These are phyloP conservation scores for Colletotrichum theobromicola DNA, from an alignment of 2,329 filamentous ascomycete species.

Conservation along the genomic window DNA sequence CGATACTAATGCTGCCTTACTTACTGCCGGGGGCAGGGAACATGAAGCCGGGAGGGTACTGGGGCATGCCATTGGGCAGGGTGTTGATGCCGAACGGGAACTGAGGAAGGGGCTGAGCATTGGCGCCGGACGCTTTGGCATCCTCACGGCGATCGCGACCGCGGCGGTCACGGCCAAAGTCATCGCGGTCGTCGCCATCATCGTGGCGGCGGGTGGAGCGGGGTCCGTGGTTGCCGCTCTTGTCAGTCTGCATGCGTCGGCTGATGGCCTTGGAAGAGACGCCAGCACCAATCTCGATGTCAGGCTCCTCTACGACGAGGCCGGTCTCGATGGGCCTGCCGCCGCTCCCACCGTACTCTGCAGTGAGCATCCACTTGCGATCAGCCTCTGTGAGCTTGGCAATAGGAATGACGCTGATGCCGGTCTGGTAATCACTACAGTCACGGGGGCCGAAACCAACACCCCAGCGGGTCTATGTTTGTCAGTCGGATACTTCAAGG, in stretches of 20 bases:
- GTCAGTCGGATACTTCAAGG: not conserved
- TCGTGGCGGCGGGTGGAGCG: constrained; percentile 57
- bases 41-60: constrained; percentile 43
- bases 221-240: constrained; percentile 67
- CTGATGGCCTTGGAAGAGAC: constrained; percentile 91
- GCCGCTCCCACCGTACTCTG: constrained; percentile 91
- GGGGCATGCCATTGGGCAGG: constrained; percentile 47
- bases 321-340: constrained; percentile 80
- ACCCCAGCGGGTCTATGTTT: constrained; percentile 84
- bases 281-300: constrained; percentile 97
- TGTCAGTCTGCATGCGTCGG: constrained; percentile 72
- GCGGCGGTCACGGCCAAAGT: constrained; percentile 33
- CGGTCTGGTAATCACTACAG: constrained; percentile 93
- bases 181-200: constrained; percentile 35
- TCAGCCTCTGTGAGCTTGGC: constrained; percentile 93
- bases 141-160: constrained; percentile 30
- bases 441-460: constrained; percentile 97
- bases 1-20: not conserved
- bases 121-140: constrained; percentile 24
- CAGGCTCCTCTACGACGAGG: constrained; percentile 93
- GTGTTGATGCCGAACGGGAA: constrained; percentile 47
- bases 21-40: constrained; percentile 38
- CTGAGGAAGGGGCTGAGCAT: constrained; percentile 27
- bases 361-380: constrained; percentile 94
- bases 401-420: constrained; percentile 92